Conservation (phyloP, 176 grass and related monocot genomes). For the Elaeis guineensis region DNA sequence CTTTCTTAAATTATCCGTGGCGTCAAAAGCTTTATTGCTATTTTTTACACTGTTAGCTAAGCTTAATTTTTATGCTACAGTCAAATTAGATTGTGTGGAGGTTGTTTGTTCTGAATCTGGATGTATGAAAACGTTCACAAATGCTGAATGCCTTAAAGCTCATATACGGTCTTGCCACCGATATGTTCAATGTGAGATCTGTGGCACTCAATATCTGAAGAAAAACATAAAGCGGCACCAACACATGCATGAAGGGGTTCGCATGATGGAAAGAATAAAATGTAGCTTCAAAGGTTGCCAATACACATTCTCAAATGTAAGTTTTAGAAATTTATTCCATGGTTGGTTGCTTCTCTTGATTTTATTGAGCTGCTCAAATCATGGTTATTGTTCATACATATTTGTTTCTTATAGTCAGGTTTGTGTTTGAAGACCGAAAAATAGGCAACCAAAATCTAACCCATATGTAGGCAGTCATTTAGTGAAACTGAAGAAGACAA, state of each 20-base stretch:
- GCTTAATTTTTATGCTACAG: constrained; percentile 18
- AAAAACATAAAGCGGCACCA: constrained; percentile 57
- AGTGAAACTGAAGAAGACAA: too few relatives aligned
- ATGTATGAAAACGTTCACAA: constrained; percentile 59
- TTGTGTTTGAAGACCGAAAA: too few relatives aligned
- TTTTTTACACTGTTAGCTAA: neutral
- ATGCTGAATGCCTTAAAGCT: constrained; percentile 40
- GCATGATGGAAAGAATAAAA: constrained; percentile 28
- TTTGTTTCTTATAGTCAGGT: neutral
- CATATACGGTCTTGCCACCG: constrained; percentile 44
- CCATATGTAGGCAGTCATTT: too few relatives aligned
- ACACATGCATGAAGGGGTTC: constrained; percentile 2
- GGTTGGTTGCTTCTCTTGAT: too few relatives aligned
- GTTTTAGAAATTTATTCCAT: neutral
- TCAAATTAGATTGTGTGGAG: constrained; percentile 51
- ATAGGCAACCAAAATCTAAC: too few relatives aligned
- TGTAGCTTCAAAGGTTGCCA: constrained; percentile 37
- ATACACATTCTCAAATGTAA: constrained; percentile 49
- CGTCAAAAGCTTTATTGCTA: too few relatives aligned
- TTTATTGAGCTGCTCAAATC: too few relatives aligned
- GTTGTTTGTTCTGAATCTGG: constrained; percentile 50
- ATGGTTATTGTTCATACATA: neutral
- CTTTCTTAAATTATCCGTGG: too few relatives aligned
- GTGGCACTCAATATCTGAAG: constrained; percentile 46
- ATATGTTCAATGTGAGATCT: constrained; percentile 35